Percentiles rank a stretch among this genome's conserved stretches.
These are phyloP conservation scores for Pyrenochaeta sp. DNA, from an alignment of 2,329 filamentous ascomycete species.

Conservation along the genomic window DNA sequence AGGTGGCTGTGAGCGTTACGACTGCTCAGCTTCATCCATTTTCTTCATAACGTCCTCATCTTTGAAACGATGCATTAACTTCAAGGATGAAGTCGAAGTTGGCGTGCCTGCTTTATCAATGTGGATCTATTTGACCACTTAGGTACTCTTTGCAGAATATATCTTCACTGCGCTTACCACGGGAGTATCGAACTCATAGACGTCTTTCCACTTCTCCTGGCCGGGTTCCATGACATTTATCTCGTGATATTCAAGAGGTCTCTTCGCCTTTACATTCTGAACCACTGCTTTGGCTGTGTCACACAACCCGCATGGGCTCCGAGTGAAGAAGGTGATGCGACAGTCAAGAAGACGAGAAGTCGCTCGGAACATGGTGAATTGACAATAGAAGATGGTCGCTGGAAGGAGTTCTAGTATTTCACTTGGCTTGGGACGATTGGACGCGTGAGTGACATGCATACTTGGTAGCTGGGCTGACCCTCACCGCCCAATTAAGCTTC, in stretches of 20 bases:
- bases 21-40: constrained; percentile 65
- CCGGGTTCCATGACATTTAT: constrained; percentile 72
- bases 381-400: constrained; percentile 2
- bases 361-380: constrained; percentile 41
- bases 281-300: constrained; percentile 72
- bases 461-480: constrained; percentile 5
- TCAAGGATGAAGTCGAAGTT: constrained; percentile 66
- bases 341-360: constrained; percentile 45
- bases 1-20: no score
- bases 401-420: no score
- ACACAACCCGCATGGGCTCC: constrained; percentile 75
- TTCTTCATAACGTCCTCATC: constrained; percentile 69
- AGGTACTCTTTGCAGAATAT: constrained; percentile 25
- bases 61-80: constrained; percentile 81
- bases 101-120: constrained; percentile 63
- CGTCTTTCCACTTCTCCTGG: constrained; percentile 69
- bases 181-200: constrained; percentile 84
- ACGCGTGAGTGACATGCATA: constrained; percentile 2
- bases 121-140: constrained; percentile 58
- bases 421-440: no score
- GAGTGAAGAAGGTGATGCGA: constrained; percentile 78
- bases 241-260: constrained; percentile 73
- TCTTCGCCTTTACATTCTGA: constrained; percentile 70
- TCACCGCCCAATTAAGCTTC: constrained; percentile 32
- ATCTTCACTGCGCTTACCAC: constrained; percentile 63